A percentile compares a stretch with the other conserved stretches of the same genome.
Evolutionary conservation across 768 basidiomycete species (phyloP).

Genomic region (Phanerochaete sordida): DNA sequence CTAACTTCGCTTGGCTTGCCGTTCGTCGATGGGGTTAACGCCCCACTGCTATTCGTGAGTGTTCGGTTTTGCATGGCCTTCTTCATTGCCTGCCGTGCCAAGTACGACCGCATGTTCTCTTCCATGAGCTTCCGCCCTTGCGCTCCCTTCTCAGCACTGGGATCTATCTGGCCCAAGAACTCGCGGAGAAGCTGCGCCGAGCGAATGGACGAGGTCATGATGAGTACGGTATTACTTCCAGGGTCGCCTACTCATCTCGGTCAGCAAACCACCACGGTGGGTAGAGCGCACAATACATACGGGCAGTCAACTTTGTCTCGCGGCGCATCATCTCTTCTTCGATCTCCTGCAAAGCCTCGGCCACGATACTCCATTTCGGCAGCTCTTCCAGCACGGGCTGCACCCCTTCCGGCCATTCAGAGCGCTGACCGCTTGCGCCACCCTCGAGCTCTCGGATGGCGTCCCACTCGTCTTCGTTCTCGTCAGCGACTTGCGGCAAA

Average conservation of each 20-base stretch:
- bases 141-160: conserved; percentile 50
- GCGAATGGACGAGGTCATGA: conserved; percentile 84
- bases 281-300: conserved; percentile 12
- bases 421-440: conserved; percentile 25
- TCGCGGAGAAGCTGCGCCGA: conserved; percentile 74
- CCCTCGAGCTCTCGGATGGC: conserved; percentile 63
- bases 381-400: conserved; percentile 89
- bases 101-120: conserved; percentile 62
- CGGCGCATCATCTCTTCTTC: conserved; percentile 79
- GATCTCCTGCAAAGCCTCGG: conserved; percentile 85
- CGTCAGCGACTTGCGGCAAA: conserved; percentile 37
- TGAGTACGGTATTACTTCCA: conserved; percentile 72
- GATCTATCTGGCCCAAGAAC: conserved; percentile 69
- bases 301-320: conserved; percentile 33
- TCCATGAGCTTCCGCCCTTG: conserved; percentile 81
- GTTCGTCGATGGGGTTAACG: conserved; percentile 1
- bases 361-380: conserved; percentile 88
- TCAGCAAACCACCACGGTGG: not conserved
- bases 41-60: conserved; percentile 19
- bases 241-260: conserved; percentile 27
- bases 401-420: conserved; percentile 71
- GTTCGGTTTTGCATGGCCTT: conserved; percentile 34
- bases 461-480: conserved; percentile 74
- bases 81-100: conserved; percentile 74
- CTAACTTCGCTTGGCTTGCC: conserved; percentile 43